Evolutionary conservation across 352 stramenopile genomes (phyloP).

Genomic region (Globisporangium paroecandrum): DNA sequence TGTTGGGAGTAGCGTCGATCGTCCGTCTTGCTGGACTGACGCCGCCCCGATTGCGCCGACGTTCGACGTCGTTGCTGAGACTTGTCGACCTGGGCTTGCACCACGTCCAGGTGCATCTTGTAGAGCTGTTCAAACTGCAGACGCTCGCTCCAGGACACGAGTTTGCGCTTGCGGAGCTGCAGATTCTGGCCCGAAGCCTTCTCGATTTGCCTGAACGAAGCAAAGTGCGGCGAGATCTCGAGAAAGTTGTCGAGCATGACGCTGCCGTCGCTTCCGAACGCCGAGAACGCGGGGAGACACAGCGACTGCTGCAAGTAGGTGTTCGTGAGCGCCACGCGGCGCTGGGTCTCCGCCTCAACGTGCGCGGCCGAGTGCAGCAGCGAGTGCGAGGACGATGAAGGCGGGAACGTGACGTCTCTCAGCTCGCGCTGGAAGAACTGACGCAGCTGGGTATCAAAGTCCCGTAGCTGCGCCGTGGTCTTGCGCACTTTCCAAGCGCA

Average conservation of each 20-base stretch:
- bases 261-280: slow-evolving; percentile 49
- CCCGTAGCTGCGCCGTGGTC: slow-evolving; percentile 39
- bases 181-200: slow-evolving; percentile 41
- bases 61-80: slow-evolving; percentile 2
- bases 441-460: slow-evolving; percentile 51
- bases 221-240: slow-evolving; percentile 54
- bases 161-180: slow-evolving; percentile 38
- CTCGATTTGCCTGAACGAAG: slow-evolving; percentile 45
- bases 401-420: slow-evolving; percentile 46
- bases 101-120: slow-evolving; percentile 37
- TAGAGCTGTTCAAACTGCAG: slow-evolving; percentile 58
- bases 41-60: slow-evolving; percentile 3
- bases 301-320: slow-evolving; percentile 54
- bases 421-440: slow-evolving; percentile 42
- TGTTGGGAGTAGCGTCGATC: slow-evolving; percentile 9
- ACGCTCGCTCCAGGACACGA: slow-evolving; percentile 52
- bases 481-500: slow-evolving; percentile 49
- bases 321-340: slow-evolving; percentile 38
- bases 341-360: slow-evolving; percentile 32
- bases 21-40: not conserved
- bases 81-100: slow-evolving; percentile 8
- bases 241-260: slow-evolving; percentile 69
- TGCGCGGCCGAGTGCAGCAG: slow-evolving; percentile 25
- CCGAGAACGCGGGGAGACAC: slow-evolving; percentile 43
- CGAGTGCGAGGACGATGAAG: slow-evolving; percentile 18